Base-by-base conservation (phyloP, 305 asterid species). In the Euphrasia arctica region DNA sequence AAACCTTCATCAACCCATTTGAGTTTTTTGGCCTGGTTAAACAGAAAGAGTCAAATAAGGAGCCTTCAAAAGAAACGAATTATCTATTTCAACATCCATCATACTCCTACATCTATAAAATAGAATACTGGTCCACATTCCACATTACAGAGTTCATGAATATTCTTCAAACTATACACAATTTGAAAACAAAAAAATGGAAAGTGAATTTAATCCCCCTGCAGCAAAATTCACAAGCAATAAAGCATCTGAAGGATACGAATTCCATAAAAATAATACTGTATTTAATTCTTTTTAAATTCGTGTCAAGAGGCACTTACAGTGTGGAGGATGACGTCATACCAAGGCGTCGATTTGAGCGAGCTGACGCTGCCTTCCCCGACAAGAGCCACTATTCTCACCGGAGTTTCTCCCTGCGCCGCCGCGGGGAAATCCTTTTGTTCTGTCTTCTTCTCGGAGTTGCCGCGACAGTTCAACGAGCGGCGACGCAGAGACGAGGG, bases 291-390 rank as follows among this genome's bases (percentile, higher is more conserved):
- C 42, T 36, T 36, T 32, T 32, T 32, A 3, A 32, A 32, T 32
- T 36, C 42, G 42, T 36, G 1, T 36, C 42, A 32, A 32, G 5
- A 62, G 54, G 49, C 42, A 73, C 97, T 82, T 59, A 86, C 92
- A 65, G 96, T 88, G 75, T 89, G 96, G 73, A 77, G 71, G 88
- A 91, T 74, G 77, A 91, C 96, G 63, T 89, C 86, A 63, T 74
- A 67, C 98, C 98, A 91, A 73, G 96, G 89, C n/a, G 96, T 68
- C 66, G 95, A 86, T 0, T 83, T 83, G 43, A 91, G 81, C 29
- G 95, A 95, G 73, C 96, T 91, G 78, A 85, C 79, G 80, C 85
- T 83, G 32, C 81, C 92, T 58, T 85, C 95, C 60, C 95, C 98
- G 28, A 91, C 95, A 11, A 89, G 29, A 65, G 85, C 87, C 11